These are phyloP conservation scores for Lodderomyces margitis DNA, from an alignment of 1,139 yeast species.

Conservation along the genomic window DNA sequence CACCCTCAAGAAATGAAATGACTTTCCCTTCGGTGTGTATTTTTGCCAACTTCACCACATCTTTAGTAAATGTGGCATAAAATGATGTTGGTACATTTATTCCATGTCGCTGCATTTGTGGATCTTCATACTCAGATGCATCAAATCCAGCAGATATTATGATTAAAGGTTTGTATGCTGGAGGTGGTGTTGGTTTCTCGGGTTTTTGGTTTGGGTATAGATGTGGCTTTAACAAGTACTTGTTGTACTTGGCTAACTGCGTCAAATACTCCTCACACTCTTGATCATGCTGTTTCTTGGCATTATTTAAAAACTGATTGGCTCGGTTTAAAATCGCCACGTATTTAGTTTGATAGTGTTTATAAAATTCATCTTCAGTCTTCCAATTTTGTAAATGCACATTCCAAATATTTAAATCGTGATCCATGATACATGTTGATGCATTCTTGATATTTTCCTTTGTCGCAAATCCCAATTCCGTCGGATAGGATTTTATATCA, in stretches of 20 bases:
- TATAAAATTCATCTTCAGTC: constrained; percentile 62
- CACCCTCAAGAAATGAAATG: constrained; percentile 78
- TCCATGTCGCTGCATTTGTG: constrained; percentile 82
- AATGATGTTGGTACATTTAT: constrained; percentile 83
- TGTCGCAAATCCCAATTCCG: constrained; percentile 76
- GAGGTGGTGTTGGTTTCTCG: constrained; percentile 37
- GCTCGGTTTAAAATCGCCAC: constrained; percentile 66
- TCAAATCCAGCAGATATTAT: constrained; percentile 85
- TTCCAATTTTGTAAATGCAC: constrained; percentile 72
- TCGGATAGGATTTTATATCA: constrained; percentile 84
- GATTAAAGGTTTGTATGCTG: constrained; percentile 67
- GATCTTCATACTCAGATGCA: constrained; percentile 81
- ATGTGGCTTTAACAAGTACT: constrained; percentile 32
- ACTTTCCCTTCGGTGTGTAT: constrained; percentile 63
- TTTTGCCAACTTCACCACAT: constrained; percentile 63
- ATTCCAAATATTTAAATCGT: constrained; percentile 81
- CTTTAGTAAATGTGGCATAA: constrained; percentile 71
- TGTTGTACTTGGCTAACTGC: constrained; percentile 27
- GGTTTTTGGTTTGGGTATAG: constrained; percentile 16
- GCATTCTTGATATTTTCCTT: constrained; percentile 73
- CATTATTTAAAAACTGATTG: constrained; percentile 57
- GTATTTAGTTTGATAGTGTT: constrained; percentile 61
- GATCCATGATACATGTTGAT: constrained; percentile 77
- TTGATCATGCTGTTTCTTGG: constrained; percentile 45
- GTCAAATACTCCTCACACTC: constrained; percentile 33